phyloP scores from a whole-genome alignment of 2,329 filamentous ascomycete genomes.

The Nigrospora osmanthi region DNA sequence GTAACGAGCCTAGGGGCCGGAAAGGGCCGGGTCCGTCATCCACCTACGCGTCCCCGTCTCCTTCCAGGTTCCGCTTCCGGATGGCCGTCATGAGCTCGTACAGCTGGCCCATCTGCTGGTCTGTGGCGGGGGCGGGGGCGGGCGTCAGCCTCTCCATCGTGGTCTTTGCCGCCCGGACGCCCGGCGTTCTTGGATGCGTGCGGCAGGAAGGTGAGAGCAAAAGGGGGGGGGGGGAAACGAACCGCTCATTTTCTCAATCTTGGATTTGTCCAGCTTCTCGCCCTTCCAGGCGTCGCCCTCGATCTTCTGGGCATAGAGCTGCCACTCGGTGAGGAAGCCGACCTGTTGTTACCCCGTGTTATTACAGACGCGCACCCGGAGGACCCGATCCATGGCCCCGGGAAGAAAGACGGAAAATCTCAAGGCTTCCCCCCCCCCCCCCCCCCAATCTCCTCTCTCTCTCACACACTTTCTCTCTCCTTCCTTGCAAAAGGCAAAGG shows the following conservation, averaged over 20 bases:
- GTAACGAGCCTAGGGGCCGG: too few relatives aligned
- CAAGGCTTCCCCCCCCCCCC: background rate
- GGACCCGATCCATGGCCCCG: too few relatives aligned
- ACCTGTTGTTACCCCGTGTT: constrained; percentile 46
- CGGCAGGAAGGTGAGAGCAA: background rate
- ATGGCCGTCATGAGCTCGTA: constrained; percentile 58
- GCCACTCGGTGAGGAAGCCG: constrained; percentile 94
- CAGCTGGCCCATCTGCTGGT: constrained; percentile 87
- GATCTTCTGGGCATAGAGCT: constrained; percentile 85
- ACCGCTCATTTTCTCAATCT: constrained; percentile 94
- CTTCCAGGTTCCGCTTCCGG: constrained; percentile 1
- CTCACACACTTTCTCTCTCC: background rate
- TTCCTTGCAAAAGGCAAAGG: background rate
- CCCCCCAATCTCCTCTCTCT: background rate
- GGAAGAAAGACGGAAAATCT: too few relatives aligned
- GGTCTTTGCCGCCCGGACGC: too few relatives aligned
- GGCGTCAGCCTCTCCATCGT: background rate
- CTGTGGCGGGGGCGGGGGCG: constrained; percentile 43
- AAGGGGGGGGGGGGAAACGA: constrained; percentile 20
- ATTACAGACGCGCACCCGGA: background rate
- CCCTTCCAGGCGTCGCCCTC: constrained; percentile 83
- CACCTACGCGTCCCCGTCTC: background rate
- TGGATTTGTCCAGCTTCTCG: constrained; percentile 73
- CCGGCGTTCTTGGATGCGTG: too few relatives aligned
- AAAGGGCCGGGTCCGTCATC: background rate